Percentiles rank a stretch among this genome's conserved stretches.
Evolutionary conservation across 2,329 filamentous ascomycete genomes (phyloP).

Genomic region (Fusarium nisikadoi): DNA sequence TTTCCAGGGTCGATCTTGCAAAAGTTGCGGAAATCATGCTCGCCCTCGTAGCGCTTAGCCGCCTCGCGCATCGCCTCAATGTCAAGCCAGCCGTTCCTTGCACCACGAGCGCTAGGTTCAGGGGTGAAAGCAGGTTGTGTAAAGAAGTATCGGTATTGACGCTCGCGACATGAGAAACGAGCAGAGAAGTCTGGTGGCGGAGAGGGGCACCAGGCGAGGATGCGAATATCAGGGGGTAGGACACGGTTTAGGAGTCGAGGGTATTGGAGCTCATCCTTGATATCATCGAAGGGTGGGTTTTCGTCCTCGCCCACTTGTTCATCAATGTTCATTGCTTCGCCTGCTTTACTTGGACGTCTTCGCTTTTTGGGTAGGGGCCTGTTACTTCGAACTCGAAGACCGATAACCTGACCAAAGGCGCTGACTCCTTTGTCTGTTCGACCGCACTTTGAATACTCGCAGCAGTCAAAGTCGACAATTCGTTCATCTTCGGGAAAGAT

Average conservation of each 20-base stretch:
- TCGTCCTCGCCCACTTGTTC: constrained; percentile 28
- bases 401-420: constrained; percentile 95
- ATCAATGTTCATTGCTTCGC: constrained; percentile 38
- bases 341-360: constrained; percentile 35
- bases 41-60: constrained; percentile 81
- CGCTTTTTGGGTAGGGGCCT: constrained; percentile 63
- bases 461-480: constrained; percentile 80
- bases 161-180: constrained; percentile 90
- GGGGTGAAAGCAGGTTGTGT: constrained; percentile 90
- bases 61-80: constrained; percentile 87
- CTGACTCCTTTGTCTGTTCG: constrained; percentile 93
- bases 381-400: constrained; percentile 83
- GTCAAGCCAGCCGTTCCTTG: constrained; percentile 82
- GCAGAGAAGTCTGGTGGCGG: constrained; percentile 86
- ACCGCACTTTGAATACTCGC: constrained; percentile 94
- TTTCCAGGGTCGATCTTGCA: constrained; percentile 94
- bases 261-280: constrained; percentile 86
- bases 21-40: constrained; percentile 96
- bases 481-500: constrained; percentile 76
- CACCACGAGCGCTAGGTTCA: constrained; percentile 50
- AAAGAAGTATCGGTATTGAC: constrained; percentile 97
- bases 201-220: constrained; percentile 91
- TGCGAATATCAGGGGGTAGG: constrained; percentile 87
- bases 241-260: constrained; percentile 85
- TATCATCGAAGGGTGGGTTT: constrained; percentile 65